Evolutionary conservation across 2,329 filamentous ascomycete genomes (phyloP).

Genomic region (Fusarium multiceps): DNA sequence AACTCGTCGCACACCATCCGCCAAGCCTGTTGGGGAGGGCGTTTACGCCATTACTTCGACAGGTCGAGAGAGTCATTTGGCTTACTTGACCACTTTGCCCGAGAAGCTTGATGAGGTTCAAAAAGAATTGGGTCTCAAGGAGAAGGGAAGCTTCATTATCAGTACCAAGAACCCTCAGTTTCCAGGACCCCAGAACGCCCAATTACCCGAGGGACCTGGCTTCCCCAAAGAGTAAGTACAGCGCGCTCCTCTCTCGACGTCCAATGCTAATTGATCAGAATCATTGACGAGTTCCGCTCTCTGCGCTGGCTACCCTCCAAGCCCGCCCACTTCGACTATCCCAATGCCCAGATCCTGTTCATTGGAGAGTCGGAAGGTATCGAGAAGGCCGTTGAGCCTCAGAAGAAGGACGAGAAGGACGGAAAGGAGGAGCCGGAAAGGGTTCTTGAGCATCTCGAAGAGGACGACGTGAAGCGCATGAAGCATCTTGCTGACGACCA

Average conservation of each 20-base stretch:
- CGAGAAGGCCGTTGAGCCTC: constrained; percentile 65
- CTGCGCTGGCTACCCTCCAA: constrained; percentile 80
- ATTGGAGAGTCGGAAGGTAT: constrained; percentile 75
- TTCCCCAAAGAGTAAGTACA: constrained; percentile 74
- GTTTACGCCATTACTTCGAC: constrained; percentile 84
- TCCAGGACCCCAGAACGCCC: constrained; percentile 71
- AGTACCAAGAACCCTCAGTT: constrained; percentile 83
- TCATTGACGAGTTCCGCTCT: constrained; percentile 77
- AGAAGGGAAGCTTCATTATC: constrained; percentile 80
- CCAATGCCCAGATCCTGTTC: constrained; percentile 80
- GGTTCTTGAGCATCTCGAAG: constrained; percentile 78
- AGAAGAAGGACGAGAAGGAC: constrained; percentile 34
- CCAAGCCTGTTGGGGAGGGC: constrained; percentile 83
- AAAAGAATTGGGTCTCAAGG: constrained; percentile 75
- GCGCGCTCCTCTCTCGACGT: neutral
- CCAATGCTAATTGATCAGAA: constrained; percentile 52
- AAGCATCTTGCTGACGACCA: constrained; percentile 60
- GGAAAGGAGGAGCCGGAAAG: constrained; percentile 69
- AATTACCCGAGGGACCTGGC: constrained; percentile 72
- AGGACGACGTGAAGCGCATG: constrained; percentile 78
- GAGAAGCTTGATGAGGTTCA: constrained; percentile 77
- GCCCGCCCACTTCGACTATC: constrained; percentile 79
- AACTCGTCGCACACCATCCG: constrained; percentile 73
- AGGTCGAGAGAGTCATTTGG: constrained; percentile 78
- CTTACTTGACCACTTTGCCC: constrained; percentile 82